A percentile compares a stretch with the other conserved stretches of the same genome.
Evolutionary conservation across 345 rosid genomes (phyloP).

Genomic region (Brassica juncea): DNA sequence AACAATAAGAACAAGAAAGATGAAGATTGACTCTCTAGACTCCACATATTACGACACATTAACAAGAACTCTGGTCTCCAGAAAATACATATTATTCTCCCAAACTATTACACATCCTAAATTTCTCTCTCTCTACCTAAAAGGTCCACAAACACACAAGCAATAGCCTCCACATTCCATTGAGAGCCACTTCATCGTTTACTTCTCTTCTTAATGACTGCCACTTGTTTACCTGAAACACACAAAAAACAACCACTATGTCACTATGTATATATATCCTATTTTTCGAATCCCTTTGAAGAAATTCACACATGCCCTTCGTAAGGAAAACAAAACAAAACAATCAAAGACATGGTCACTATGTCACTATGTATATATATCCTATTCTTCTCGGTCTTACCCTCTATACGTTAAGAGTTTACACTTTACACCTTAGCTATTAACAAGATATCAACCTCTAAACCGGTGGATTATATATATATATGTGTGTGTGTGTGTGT

Average conservation of each 20-base stretch:
- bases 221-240: slow-evolving; percentile 20
- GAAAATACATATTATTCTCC: slow-evolving; percentile 12
- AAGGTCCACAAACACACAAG: slow-evolving; percentile 2
- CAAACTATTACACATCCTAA: slow-evolving; percentile 31
- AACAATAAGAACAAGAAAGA: neutral
- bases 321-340: neutral
- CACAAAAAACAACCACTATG: neutral
- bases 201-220: slow-evolving; percentile 23
- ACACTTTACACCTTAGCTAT: neutral
- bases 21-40: slow-evolving; percentile 9
- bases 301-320: neutral
- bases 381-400: neutral
- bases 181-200: slow-evolving; percentile 12
- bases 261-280: too few relatives aligned
- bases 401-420: neutral
- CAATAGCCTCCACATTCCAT: neutral
- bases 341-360: neutral
- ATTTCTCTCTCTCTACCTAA: slow-evolving; percentile 19
- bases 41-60: slow-evolving; percentile 7
- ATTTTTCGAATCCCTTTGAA: neutral
- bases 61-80: slow-evolving; percentile 4
- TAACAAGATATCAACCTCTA: neutral
- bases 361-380: too few relatives aligned
- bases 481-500: too few relatives aligned
- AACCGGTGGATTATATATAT: neutral